These are phyloP conservation scores for Pisolithus thermaeus DNA, from an alignment of 1,284 basidiomycete genomes.

Conservation along the genomic window DNA sequence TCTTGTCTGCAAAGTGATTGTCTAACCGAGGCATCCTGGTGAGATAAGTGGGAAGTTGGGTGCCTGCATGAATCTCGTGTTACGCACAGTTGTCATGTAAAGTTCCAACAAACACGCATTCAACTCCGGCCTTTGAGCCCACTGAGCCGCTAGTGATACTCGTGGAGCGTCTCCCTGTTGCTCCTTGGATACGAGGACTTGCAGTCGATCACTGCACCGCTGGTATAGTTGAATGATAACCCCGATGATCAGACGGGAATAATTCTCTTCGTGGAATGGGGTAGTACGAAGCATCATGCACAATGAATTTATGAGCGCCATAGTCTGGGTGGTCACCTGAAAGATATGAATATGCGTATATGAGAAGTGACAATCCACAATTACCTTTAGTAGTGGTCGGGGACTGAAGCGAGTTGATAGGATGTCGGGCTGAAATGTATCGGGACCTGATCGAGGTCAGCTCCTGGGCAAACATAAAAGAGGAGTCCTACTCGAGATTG, in stretches of 20 bases:
- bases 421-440: constrained; percentile 80
- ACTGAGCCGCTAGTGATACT: constrained; percentile 69
- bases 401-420: constrained; percentile 55
- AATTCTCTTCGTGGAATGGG: constrained; percentile 95
- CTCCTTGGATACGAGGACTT: constrained; percentile 57
- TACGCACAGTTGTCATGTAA: constrained; percentile 38
- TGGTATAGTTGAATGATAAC: constrained; percentile 97
- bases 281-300: constrained; percentile 90
- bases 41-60: constrained; percentile 4
- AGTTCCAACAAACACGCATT: constrained; percentile 64
- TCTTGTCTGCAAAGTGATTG: constrained; percentile 68
- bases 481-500: constrained; percentile 63
- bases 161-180: constrained; percentile 35
- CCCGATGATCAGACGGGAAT: constrained; percentile 90
- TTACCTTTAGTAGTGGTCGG: constrained; percentile 76
- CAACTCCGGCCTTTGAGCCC: constrained; percentile 83
- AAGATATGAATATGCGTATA: constrained; percentile 7
- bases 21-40: constrained; percentile 40
- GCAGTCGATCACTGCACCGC: constrained; percentile 84
- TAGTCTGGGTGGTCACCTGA: constrained; percentile 77
- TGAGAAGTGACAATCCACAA: constrained; percentile 10
- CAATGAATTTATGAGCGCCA: constrained; percentile 88
- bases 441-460: constrained; percentile 48
- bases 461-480: background rate
- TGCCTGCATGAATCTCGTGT: background rate